Base-by-base conservation (phyloP, 495 filamentous ascomycete genomes). In the Neurospora sp. region DNA sequence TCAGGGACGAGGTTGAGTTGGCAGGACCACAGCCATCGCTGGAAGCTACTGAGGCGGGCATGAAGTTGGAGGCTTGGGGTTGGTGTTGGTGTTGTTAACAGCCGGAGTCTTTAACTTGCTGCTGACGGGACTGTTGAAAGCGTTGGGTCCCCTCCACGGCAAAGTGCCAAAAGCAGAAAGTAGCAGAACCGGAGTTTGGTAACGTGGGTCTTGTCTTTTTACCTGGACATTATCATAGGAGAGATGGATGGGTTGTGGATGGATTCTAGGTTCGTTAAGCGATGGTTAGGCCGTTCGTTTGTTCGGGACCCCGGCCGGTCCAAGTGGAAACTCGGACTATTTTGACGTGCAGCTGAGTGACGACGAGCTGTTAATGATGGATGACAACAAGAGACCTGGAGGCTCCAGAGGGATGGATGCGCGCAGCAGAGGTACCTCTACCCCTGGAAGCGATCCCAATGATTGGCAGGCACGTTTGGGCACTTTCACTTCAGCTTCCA, bases 21-120 rank as follows among this genome's bases (percentile, higher is more conserved):
- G 66, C 41, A 40, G 69, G 35, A 53, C 69, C 69, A 70, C 69
- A 53, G 69, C 69, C 40, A 44, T 72, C 70, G 39, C 48, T 46
- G 18, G 68, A 40, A 9, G 71, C 31, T 40, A 18, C 69, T 71
- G 71, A 48, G 22, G 71, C 44, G 11, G 73, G 59, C 59, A 73
- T 39, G 70, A 37, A 35, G 70, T n/a, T 46, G 70, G 18, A 20
- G 71, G 46, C 9, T 20, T 6, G 20, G 10, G 20, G 66, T 39
- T 69, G 59, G 35, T 70, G 44, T 70, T 27, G 53, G 3, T 66
- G 53, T 37, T 31, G 12, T 61, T 61, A 31, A 31, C 53, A 61
- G 53, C 53, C 5, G 22, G 53, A 35, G 53, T 31, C 53, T 16
- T 31, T 31, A 31, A 35, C 27, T 61, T 61, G 22, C 7, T 61